These are phyloP conservation scores for Sporothrix luriei DNA, from an alignment of 2,329 filamentous ascomycete genomes.

Conservation along the genomic window DNA sequence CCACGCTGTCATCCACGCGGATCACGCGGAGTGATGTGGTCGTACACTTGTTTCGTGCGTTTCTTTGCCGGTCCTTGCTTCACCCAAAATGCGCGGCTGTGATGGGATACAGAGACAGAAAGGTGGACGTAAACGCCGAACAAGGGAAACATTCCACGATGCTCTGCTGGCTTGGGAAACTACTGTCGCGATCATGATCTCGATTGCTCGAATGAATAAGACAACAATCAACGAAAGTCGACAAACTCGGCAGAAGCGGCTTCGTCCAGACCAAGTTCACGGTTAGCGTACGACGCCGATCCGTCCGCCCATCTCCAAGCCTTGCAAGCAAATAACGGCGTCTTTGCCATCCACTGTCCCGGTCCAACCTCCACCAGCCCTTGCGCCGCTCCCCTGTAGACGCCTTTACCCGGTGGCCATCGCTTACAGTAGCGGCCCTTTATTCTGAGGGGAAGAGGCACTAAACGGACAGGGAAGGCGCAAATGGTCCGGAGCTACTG, in stretches of 20 bases:
- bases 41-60: too few relatives aligned
- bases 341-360: conserved; percentile 4
- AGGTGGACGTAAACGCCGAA: too few relatives aligned
- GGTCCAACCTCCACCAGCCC: not conserved
- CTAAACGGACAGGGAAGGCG: conserved; percentile 6
- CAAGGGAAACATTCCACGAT: too few relatives aligned
- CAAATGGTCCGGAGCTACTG: not conserved
- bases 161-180: not conserved
- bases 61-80: too few relatives aligned
- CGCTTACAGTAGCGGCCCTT: conserved; percentile 19
- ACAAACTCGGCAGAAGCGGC: not conserved
- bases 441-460: not conserved
- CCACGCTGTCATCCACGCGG: not conserved
- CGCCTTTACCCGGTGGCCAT: conserved; percentile 9
- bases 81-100: too few relatives aligned
- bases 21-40: not conserved
- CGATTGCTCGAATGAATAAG: not conserved
- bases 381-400: conserved; percentile 13
- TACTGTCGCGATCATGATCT: not conserved
- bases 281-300: too few relatives aligned
- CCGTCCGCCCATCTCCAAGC: too few relatives aligned
- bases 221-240: not conserved
- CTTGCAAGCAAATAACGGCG: not conserved
- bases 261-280: not conserved
- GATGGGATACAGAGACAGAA: too few relatives aligned